A percentile compares a stretch with the other conserved stretches of the same genome.
These are phyloP conservation scores for Xylaria longipes DNA, from an alignment of 495 filamentous ascomycete species.

Conservation along the genomic window DNA sequence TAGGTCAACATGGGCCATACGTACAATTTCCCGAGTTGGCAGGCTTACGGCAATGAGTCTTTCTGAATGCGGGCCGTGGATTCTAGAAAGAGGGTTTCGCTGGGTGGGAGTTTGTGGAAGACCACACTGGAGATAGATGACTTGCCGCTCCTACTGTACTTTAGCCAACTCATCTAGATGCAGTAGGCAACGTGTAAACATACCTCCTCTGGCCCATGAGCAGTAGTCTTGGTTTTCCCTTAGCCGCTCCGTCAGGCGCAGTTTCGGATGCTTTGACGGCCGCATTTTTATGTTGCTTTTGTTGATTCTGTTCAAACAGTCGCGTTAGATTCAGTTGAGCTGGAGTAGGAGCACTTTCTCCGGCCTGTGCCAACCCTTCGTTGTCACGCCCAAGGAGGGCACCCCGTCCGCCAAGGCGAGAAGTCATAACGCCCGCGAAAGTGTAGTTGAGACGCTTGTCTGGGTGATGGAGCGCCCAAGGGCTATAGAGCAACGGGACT, in stretches of 20 bases:
- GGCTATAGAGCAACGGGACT: neutral
- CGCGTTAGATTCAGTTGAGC: conserved; percentile 62
- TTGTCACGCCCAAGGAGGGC: conserved; percentile 30
- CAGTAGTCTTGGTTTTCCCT: conserved; percentile 82
- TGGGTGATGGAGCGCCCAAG: conserved; percentile 8
- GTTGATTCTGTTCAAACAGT: conserved; percentile 62
- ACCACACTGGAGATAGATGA: conserved; percentile 98
- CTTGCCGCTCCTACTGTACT: conserved; percentile 79
- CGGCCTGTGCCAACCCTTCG: conserved; percentile 33
- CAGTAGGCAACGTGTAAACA: conserved; percentile 25
- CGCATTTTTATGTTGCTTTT: conserved; percentile 51
- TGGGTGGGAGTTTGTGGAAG: conserved; percentile 95
- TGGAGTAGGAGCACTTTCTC: conserved; percentile 47
- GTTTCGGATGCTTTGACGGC: conserved; percentile 48
- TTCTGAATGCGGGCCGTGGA: conserved; percentile 92
- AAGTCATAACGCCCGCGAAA: conserved; percentile 43
- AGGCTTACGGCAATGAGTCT: conserved; percentile 80
- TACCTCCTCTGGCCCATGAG: conserved; percentile 97
- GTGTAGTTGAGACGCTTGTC: conserved; percentile 29
- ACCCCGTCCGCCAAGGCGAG: conserved; percentile 37
- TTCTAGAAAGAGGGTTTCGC: conserved; percentile 92
- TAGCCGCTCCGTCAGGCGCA: conserved; percentile 47
- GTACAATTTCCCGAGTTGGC: neutral
- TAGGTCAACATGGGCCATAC: conserved; percentile 4
- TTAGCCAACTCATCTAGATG: conserved; percentile 27